Evolutionary conservation across 306 rosid genomes (phyloP).

Genomic region (Fragaria iinumae): DNA sequence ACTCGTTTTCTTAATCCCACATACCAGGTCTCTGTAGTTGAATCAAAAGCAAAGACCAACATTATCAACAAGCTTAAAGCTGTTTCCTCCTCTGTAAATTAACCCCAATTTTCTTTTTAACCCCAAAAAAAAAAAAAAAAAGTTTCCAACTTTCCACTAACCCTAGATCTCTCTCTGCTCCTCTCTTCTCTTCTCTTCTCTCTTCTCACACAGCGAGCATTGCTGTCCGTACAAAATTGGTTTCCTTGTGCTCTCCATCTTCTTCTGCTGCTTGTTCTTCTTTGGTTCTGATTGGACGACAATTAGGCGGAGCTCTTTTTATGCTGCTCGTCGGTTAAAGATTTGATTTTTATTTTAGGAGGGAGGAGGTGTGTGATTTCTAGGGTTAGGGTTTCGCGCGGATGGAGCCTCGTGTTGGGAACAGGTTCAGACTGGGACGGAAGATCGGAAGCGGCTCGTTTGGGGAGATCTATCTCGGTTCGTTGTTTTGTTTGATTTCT

Average conservation of each 20-base stretch:
- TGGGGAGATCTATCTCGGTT: slow-evolving; percentile 96
- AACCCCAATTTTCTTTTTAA: slow-evolving; percentile 4
- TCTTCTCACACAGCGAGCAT: not conserved
- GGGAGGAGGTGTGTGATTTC: not conserved
- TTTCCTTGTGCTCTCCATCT: not conserved
- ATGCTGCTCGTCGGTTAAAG: not conserved
- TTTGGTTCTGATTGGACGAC: slow-evolving; percentile 26
- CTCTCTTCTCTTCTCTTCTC: not conserved
- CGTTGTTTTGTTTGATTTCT: not conserved
- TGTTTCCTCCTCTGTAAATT: not conserved
- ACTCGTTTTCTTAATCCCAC: not conserved
- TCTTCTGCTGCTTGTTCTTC: slow-evolving; percentile 2
- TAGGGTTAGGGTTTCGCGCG: slow-evolving; percentile 47
- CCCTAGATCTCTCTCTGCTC: slow-evolving; percentile 18
- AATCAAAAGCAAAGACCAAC: not conserved
- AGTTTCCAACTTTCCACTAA: not conserved
- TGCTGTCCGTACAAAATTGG: slow-evolving; percentile 8
- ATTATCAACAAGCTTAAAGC: not conserved
- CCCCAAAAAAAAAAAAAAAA: not conserved
- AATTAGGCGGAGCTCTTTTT: slow-evolving; percentile 17
- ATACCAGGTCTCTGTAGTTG: not conserved
- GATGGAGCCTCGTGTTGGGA: slow-evolving; percentile 97
- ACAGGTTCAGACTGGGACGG: slow-evolving; percentile 83
- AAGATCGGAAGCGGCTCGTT: slow-evolving; percentile 98
- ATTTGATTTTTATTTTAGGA: not conserved